phyloP scores from a whole-genome alignment of 768 basidiomycete species.

The Russula compacta region DNA sequence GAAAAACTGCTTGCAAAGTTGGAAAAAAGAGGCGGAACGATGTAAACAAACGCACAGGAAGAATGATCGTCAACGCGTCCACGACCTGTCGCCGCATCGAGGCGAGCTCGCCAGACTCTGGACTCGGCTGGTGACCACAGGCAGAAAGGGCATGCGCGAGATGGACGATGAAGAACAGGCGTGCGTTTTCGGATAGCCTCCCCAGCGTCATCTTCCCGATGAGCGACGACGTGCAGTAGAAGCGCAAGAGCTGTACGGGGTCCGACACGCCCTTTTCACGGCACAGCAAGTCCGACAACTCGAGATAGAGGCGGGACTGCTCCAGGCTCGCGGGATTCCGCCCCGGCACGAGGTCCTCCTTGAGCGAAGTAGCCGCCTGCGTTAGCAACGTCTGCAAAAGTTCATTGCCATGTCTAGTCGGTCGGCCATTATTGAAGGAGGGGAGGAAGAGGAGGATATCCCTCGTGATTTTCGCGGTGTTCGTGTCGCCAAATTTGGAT shows the following conservation, averaged over 20 bases:
- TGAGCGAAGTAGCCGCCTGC: slow-evolving; percentile 29
- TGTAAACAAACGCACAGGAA: slow-evolving; percentile 36
- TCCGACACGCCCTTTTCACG: slow-evolving; percentile 35
- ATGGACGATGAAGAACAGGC: slow-evolving; percentile 37
- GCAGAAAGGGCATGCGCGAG: slow-evolving; percentile 37
- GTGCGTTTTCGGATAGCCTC: slow-evolving; percentile 36
- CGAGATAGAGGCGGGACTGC: slow-evolving; percentile 36
- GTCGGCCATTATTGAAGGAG: slow-evolving; percentile 31
- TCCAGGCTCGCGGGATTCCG: slow-evolving; percentile 29
- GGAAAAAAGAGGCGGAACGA: background rate
- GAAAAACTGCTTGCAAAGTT: slow-evolving; percentile 26
- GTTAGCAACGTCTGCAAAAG: slow-evolving; percentile 35
- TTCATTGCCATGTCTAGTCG: slow-evolving; percentile 30
- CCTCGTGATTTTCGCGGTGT: slow-evolving; percentile 41
- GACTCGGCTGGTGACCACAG: slow-evolving; percentile 28
- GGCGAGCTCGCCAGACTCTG: slow-evolving; percentile 26
- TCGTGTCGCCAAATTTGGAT: slow-evolving; percentile 32
- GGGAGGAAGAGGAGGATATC: slow-evolving; percentile 44
- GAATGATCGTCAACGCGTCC: slow-evolving; percentile 39
- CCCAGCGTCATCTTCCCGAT: slow-evolving; percentile 40
- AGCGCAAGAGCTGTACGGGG: slow-evolving; percentile 41
- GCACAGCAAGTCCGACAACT: slow-evolving; percentile 36
- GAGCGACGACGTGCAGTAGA: slow-evolving; percentile 37
- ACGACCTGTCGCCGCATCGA: slow-evolving; percentile 38
- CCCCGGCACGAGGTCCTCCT: slow-evolving; percentile 24